Evolutionary conservation across 2,329 filamentous ascomycete species (phyloP), one percentile per base, ranked within the genome.

Genomic region (Botrytis squamosa): DNA sequence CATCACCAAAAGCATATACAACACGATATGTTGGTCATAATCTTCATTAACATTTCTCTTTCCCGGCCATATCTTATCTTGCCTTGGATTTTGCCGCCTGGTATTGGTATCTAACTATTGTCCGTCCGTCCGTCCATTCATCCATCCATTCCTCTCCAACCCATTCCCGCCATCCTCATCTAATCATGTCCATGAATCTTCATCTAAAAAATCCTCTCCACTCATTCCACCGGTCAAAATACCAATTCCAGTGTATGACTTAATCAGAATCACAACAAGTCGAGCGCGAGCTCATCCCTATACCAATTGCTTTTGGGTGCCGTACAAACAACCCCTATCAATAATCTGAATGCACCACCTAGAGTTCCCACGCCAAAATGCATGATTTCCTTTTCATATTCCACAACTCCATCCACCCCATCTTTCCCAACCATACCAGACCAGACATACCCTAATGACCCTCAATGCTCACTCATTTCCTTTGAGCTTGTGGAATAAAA

Each of bases 271-370:
- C 49, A 57, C n/a, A n/a, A 55, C n/a, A 57, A 57, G 29, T 18
- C 25, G 60, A 72, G 70, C 49, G 70, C 29, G 70, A 68, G 63
- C 63, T 38, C 70, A 63, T 62, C 29, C 71, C 25, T 68, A 60
- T 72, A 62, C 55, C 64, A 72, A 69, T 49, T 72, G 63, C 63
- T 49, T 72, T 69, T 60, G 29, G 38, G 52, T 72, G n/a, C 20
- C 14, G 9, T 42, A 52, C 49, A 42, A 57, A 42, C 6, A 42
- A 33, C n/a, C 66, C 66, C 38, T 57, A 44, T 57, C 36, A 42
- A 69, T 69, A 25, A 12, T 42, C 36, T 18, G 18, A 44, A 69
- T 44, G n/a, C 18, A 57, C 40, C 20, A 25, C 38, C 60, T 14
- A 69, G 25, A 33, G 49, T 42, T 57, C n/a, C 49, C 66, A 57